Evolutionary conservation across 2,329 filamentous ascomycete genomes (phyloP).

Genomic region (Penicillium sumatraense): DNA sequence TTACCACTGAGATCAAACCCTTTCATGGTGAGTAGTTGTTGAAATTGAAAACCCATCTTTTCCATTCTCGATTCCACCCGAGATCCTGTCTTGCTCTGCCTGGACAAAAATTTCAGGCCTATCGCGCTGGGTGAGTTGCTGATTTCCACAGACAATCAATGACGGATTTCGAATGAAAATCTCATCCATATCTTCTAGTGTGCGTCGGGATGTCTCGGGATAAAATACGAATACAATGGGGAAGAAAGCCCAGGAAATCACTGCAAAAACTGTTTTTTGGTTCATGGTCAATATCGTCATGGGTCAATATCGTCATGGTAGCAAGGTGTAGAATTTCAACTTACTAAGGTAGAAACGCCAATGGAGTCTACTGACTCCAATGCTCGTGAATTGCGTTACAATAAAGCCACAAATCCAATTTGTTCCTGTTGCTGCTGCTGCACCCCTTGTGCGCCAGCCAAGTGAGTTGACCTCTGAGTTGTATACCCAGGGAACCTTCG

Average conservation of each 20-base stretch:
- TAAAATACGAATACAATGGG: slow-evolving; percentile 8
- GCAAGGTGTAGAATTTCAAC: background rate
- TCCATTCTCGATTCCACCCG: background rate
- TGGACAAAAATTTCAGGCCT: background rate
- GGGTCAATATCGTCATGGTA: background rate
- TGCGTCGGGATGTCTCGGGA: slow-evolving; percentile 4
- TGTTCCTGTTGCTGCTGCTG: background rate
- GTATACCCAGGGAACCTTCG: slow-evolving; percentile 15
- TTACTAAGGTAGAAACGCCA: slow-evolving; percentile 2
- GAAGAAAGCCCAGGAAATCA: slow-evolving; percentile 7
- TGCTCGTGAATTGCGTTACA: background rate
- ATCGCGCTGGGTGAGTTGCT: background rate
- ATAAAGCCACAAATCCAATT: background rate
- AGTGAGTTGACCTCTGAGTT: slow-evolving; percentile 6
- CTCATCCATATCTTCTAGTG: slow-evolving; percentile 9
- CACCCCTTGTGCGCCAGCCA: background rate
- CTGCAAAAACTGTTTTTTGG: slow-evolving; percentile 4
- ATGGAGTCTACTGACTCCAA: background rate
- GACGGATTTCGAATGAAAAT: slow-evolving; percentile 9
- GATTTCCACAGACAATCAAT: slow-evolving; percentile 3
- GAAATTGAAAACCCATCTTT: background rate
- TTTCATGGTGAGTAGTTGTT: background rate
- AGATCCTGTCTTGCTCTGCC: slow-evolving; percentile 3
- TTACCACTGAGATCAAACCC: background rate
- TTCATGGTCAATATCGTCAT: background rate